A percentile compares a stretch with the other conserved stretches of the same genome.
Conservation (phyloP, 176 grass and related monocot genomes). For the Triticum aestivum region DNA sequence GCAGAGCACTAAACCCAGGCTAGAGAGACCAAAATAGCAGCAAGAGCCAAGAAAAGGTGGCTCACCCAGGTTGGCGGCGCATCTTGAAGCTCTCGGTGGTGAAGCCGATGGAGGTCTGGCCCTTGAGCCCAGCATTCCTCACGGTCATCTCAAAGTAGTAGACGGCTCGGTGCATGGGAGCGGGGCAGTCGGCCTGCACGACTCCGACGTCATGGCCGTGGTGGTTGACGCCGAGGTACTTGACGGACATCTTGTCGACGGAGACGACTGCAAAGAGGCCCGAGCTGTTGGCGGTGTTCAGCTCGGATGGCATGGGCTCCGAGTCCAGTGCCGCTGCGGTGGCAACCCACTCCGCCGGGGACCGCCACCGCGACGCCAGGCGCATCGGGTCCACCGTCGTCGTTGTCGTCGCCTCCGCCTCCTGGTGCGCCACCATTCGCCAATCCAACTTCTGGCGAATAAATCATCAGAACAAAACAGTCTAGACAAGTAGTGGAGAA, state of each 20-base stretch:
- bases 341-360: conserved; percentile 53
- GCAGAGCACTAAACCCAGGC: background rate
- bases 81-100: conserved; percentile 82
- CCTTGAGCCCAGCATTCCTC: conserved; percentile 68
- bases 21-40: background rate
- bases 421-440: conserved; percentile 56
- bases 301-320: conserved; percentile 75
- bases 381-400: conserved; percentile 49
- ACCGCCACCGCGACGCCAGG: conserved; percentile 74
- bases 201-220: conserved; percentile 91
- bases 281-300: conserved; percentile 97
- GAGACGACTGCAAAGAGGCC: conserved; percentile 84
- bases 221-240: conserved; percentile 49
- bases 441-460: background rate
- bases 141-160: conserved; percentile 98
- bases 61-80: conserved; percentile 82
- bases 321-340: conserved; percentile 55
- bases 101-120: conserved; percentile 78
- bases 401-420: conserved; percentile 10
- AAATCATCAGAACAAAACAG: background rate
- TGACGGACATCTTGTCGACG: conserved; percentile 79
- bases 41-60: background rate
- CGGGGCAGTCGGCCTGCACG: conserved; percentile 79
- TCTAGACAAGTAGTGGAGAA: background rate
- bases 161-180: conserved; percentile 55